Base-by-base conservation (phyloP, 176 grass and related monocot genomes). In the Aegilops longissima region DNA sequence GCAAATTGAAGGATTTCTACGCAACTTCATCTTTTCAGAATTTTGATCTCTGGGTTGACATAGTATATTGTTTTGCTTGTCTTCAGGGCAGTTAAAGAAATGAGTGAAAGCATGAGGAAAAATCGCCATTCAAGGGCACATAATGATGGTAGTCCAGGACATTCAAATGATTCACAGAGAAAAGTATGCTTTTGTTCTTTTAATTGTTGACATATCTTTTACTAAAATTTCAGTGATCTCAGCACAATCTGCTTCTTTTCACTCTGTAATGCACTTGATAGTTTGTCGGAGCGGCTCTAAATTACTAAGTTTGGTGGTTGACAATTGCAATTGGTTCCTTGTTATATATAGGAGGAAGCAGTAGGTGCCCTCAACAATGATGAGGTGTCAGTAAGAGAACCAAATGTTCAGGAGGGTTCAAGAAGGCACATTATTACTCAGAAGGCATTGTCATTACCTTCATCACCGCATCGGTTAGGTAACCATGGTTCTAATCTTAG, bases 371-470 rank as follows among this genome's bases (percentile, higher is more conserved):
- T 88, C 67, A 49, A 91, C 21, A 82, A 76, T 23, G 85, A 91
- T 69, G 88, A 90, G 88, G 80, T 47, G 73, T 88, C 80, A 67
- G 66, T 65, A 58, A 89, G 80, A 82, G 61, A 38, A 75, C 79
- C 80, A 66, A 59, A 70, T 78, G 85, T 82, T 45, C 84, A 70
- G 65, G 89, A 89, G 78, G 47, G 89, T 86, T 83, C 87, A 58
- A 91, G 86, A 89, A 90, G 88, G 64, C 88, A 93, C 39, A 76
- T 88, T 89, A 89, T 81, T 82, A 83, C 79, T 84, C 93, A 96
- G 61, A 98, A 83, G 90, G 93, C 96, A 58, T 86, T 96, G 59
- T 98, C 96, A 70, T 91, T 98, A 70, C 96, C 96, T 84, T 96
- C 93, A 39, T 98, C 93, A 20, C 96, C 96, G 36, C 87, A 96